Evolutionary conservation across 2,329 filamentous ascomycete genomes (phyloP).

Genomic region (Sporothrix variecibatus): DNA sequence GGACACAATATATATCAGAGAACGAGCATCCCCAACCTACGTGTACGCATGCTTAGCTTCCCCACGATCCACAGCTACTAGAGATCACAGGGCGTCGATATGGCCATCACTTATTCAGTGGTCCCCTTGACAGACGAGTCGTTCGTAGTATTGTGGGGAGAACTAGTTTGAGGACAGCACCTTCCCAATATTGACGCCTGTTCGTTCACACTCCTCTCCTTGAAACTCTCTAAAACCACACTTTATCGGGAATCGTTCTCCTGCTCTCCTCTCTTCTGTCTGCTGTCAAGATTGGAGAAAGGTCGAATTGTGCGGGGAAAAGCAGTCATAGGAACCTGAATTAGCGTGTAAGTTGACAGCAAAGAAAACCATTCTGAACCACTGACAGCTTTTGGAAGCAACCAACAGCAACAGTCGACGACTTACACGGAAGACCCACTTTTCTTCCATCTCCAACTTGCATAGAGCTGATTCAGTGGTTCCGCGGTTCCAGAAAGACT

Average conservation of each 20-base stretch:
- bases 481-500: not conserved
- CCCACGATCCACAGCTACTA: not conserved
- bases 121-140: too few relatives aligned
- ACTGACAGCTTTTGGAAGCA: not conserved
- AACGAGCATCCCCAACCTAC: not conserved
- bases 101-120: not conserved
- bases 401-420: not conserved
- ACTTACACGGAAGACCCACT: constrained; percentile 10
- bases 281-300: not conserved
- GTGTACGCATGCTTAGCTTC: not conserved
- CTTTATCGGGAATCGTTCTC: constrained; percentile 7
- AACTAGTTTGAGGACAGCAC: not conserved
- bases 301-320: not conserved
- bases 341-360: not conserved
- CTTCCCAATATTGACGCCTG: too few relatives aligned
- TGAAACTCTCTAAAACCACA: not conserved
- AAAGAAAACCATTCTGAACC: not conserved
- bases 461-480: constrained; percentile 7
- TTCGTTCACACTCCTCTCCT: not conserved
- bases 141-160: not conserved
- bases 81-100: not conserved
- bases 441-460: not conserved
- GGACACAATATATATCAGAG: not conserved
- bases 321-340: not conserved
- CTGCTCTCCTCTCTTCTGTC: not conserved